Percentiles rank a stretch among this genome's conserved stretches.
Conservation (phyloP, 164 flowering plant species). For the Macadamia tetraphylla region DNA sequence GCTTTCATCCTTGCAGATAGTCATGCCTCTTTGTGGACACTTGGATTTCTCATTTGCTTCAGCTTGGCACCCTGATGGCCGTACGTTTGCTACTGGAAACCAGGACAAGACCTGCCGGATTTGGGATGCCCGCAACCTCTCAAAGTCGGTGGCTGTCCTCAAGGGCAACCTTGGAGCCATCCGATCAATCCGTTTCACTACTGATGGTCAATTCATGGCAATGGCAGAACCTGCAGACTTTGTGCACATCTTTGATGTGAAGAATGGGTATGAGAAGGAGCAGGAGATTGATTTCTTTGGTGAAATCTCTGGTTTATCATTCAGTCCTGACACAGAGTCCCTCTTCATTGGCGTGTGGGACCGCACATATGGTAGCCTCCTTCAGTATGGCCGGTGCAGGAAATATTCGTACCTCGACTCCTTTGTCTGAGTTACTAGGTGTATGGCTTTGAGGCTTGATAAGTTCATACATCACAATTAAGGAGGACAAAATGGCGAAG, state of each 20-base stretch:
- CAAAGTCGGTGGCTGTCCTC: slow-evolving; percentile 61
- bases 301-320: slow-evolving; percentile 84
- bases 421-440: slow-evolving; percentile 20
- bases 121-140: slow-evolving; percentile 77
- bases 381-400: slow-evolving; percentile 56
- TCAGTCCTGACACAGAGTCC: slow-evolving; percentile 89
- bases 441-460: too few relatives aligned
- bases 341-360: slow-evolving; percentile 93
- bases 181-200: slow-evolving; percentile 73
- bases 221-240: slow-evolving; percentile 97
- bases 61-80: slow-evolving; percentile 93
- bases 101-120: slow-evolving; percentile 95
- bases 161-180: slow-evolving; percentile 93
- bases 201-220: slow-evolving; percentile 87
- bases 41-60: slow-evolving; percentile 93
- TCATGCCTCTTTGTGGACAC: slow-evolving; percentile 55
- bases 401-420: slow-evolving; percentile 58
- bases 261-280: slow-evolving; percentile 60
- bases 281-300: slow-evolving; percentile 97
- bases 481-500: too few relatives aligned
- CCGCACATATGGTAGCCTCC: slow-evolving; percentile 87
- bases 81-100: slow-evolving; percentile 85
- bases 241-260: slow-evolving; percentile 71
- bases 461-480: too few relatives aligned
- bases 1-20: slow-evolving; percentile 35